phyloP scores from a whole-genome alignment of 805 yeast species.

The Candida awuae region DNA sequence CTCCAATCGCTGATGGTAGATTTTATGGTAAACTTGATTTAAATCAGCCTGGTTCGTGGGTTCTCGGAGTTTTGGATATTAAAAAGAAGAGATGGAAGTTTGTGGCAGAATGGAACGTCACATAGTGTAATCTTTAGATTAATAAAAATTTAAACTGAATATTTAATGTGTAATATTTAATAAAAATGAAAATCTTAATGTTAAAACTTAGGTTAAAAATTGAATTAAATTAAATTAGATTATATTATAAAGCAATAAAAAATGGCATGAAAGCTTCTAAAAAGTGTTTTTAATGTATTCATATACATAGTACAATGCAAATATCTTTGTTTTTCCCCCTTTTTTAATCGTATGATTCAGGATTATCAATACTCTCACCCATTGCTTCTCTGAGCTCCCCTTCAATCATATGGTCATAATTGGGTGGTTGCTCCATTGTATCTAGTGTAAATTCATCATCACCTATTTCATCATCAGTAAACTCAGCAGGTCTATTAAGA shows the following conservation, averaged over 20 bases:
- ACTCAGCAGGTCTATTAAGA: conserved; percentile 5
- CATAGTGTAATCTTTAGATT: conserved; percentile 2
- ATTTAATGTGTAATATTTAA: too few relatives aligned
- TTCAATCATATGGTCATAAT: conserved; percentile 14
- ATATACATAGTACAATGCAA: too few relatives aligned
- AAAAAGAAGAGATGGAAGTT: conserved; percentile 76
- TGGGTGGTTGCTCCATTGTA: conserved; percentile 16
- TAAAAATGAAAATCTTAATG: too few relatives aligned
- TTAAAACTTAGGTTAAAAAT: too few relatives aligned
- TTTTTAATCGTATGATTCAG: too few relatives aligned
- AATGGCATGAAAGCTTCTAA: too few relatives aligned
- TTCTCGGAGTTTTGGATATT: conserved; percentile 73
- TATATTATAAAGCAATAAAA: too few relatives aligned
- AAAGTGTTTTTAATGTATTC: too few relatives aligned
- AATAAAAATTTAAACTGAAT: neutral
- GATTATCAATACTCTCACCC: conserved; percentile 8
- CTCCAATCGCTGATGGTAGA: conserved; percentile 41
- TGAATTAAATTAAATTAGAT: too few relatives aligned
- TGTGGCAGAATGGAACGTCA: conserved; percentile 75
- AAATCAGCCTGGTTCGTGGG: conserved; percentile 73
- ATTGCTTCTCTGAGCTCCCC: conserved; percentile 15
- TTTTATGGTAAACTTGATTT: conserved; percentile 54
- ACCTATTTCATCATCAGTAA: conserved; percentile 9
- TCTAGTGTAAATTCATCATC: conserved; percentile 25
- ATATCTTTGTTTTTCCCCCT: too few relatives aligned